Percentiles rank a stretch among this genome's conserved stretches.
Conservation (phyloP, 176 grass and related monocot species). For the Lolium perenne region DNA sequence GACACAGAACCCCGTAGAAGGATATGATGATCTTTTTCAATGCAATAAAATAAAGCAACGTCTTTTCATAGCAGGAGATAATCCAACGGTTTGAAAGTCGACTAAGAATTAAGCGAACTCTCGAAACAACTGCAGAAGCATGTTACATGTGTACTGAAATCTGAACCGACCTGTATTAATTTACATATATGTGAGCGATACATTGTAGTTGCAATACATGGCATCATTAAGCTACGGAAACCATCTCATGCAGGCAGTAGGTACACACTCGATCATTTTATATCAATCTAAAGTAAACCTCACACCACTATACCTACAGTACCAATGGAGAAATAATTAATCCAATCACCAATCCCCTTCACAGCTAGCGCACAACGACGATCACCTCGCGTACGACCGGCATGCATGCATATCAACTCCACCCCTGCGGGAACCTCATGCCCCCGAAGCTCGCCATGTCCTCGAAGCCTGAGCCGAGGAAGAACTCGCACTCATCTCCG, state of each 20-base stretch:
- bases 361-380: not conserved
- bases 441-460: constrained; percentile 49
- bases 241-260: constrained; percentile 16
- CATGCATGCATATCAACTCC: constrained; percentile 33
- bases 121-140: not conserved
- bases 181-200: constrained; percentile 26
- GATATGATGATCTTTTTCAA: too few species aligned
- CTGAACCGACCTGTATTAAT: constrained; percentile 13
- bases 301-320: constrained; percentile 35
- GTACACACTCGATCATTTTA: not conserved
- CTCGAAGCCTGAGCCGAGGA: constrained; percentile 48
- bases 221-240: constrained; percentile 14
- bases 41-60: too few species aligned
- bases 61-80: too few species aligned
- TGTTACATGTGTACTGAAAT: not conserved
- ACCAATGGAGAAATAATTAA: constrained; percentile 43
- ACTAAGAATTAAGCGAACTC: too few species aligned
- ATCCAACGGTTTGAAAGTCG: too few species aligned
- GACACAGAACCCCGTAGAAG: too few species aligned
- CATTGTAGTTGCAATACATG: constrained; percentile 22
- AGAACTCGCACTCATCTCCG: constrained; percentile 45
- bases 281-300: constrained; percentile 42
- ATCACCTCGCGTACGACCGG: not conserved
- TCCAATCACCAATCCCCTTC: constrained; percentile 40
- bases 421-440: constrained; percentile 55